These are phyloP conservation scores for Didymella pomorum DNA, from an alignment of 2,329 filamentous ascomycete genomes.

Conservation along the genomic window DNA sequence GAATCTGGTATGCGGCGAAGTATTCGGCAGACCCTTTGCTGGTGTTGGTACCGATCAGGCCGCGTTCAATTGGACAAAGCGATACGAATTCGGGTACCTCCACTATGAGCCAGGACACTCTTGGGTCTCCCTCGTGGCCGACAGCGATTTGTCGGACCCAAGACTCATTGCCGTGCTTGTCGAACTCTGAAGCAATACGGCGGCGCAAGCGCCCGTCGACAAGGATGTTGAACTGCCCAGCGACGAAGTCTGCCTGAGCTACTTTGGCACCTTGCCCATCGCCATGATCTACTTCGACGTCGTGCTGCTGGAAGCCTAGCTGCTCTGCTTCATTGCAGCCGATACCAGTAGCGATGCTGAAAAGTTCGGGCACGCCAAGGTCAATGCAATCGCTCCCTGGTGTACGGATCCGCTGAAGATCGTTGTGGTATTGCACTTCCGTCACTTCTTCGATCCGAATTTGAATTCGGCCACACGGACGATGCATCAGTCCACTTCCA, in stretches of 20 bases:
- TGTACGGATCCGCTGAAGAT: constrained; percentile 25
- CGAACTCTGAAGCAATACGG: constrained; percentile 19
- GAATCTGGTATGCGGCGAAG: constrained; percentile 27
- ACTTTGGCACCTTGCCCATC: constrained; percentile 26
- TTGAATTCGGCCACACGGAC: constrained; percentile 22
- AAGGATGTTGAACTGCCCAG: constrained; percentile 14
- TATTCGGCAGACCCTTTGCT: constrained; percentile 25
- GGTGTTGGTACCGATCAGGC: background rate
- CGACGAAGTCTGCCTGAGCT: constrained; percentile 15
- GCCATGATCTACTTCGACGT: constrained; percentile 27
- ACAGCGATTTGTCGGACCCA: constrained; percentile 19
- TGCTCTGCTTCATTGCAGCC: constrained; percentile 26
- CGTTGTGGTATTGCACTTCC: constrained; percentile 23
- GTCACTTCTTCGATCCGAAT: constrained; percentile 30
- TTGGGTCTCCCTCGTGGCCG: constrained; percentile 14
- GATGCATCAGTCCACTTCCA: constrained; percentile 22
- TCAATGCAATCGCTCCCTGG: constrained; percentile 23
- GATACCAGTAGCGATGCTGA: constrained; percentile 15
- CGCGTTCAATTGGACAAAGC: constrained; percentile 8
- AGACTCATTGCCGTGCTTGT: constrained; percentile 12
- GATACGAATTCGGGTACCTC: constrained; percentile 14
- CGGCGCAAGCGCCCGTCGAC: constrained; percentile 17
- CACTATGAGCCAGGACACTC: constrained; percentile 15
- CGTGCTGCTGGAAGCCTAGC: constrained; percentile 27
- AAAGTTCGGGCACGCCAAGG: constrained; percentile 10